Conservation (phyloP, 179 eudicot genomes). For the Carnegiea gigantea region DNA sequence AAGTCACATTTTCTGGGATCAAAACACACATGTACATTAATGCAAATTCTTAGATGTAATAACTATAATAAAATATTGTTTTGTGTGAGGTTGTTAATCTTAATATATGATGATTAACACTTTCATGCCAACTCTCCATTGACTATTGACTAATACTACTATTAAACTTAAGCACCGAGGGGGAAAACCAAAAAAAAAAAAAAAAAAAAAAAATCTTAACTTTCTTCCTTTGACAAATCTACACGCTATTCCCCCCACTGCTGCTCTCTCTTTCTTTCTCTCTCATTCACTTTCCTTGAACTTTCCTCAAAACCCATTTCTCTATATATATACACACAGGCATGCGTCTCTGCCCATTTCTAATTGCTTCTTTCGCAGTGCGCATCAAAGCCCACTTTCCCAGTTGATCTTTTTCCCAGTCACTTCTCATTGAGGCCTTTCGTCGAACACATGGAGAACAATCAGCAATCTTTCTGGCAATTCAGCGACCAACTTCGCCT, state of each 20-base stretch:
- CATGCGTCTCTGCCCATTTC: constrained; percentile 8
- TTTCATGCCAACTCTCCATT: too few species aligned
- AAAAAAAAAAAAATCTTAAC: too few species aligned
- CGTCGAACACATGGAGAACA: constrained; percentile 52
- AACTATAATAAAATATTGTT: too few species aligned
- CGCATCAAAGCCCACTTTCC: neutral
- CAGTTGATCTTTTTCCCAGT: neutral
- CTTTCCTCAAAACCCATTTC: constrained; percentile 38
- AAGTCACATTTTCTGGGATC: too few species aligned
- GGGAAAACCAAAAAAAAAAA: too few species aligned
- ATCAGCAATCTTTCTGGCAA: constrained; percentile 78
- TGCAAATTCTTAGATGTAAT: too few species aligned
- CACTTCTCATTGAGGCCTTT: constrained; percentile 26
- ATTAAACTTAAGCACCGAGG: neutral
- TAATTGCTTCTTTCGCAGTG: constrained; percentile 9
- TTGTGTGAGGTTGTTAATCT: too few species aligned
- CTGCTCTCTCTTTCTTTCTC: neutral
- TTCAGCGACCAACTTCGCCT: constrained; percentile 90
- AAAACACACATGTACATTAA: too few species aligned
- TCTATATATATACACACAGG: constrained; percentile 1
- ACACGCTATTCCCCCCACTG: constrained; percentile 49
- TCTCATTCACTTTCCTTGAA: constrained; percentile 48
- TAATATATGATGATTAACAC: too few species aligned
- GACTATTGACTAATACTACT: too few species aligned
- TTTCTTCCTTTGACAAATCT: constrained; percentile 54